Conservation (phyloP, 495 filamentous ascomycete genomes). For the Hyphodiscus hymeniophilus region DNA sequence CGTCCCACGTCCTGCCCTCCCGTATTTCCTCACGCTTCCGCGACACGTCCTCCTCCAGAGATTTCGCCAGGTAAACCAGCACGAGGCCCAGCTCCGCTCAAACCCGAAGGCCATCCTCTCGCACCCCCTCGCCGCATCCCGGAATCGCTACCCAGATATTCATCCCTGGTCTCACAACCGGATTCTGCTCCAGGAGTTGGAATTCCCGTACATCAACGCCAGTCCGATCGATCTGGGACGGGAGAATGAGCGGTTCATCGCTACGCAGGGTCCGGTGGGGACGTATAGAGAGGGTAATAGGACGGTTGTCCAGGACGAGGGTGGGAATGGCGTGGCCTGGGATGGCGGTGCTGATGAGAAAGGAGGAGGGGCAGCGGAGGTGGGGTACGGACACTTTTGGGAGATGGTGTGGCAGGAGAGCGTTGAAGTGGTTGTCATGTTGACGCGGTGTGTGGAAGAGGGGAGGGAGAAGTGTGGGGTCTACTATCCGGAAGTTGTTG, state of each 20-base stretch:
- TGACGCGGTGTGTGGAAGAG: constrained; percentile 75
- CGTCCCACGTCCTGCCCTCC: background rate
- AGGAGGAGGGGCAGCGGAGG: constrained; percentile 31
- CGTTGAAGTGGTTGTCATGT: constrained; percentile 84
- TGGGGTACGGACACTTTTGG: constrained; percentile 67
- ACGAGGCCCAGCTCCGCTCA: background rate
- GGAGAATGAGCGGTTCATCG: constrained; percentile 43
- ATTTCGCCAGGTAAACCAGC: background rate
- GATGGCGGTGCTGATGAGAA: too few species aligned
- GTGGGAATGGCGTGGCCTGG: too few species aligned
- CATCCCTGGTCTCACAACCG: constrained; percentile 78
- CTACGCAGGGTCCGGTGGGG: constrained; percentile 59
- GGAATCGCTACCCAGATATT: constrained; percentile 78
- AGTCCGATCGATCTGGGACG: constrained; percentile 68
- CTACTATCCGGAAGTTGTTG: constrained; percentile 63
- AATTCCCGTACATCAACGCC: constrained; percentile 88
- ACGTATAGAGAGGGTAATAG: too few species aligned
- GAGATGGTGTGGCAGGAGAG: constrained; percentile 75
- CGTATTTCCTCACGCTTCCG: background rate
- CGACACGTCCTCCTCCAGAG: background rate
- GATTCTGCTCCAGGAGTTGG: constrained; percentile 51
- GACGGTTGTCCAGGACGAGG: too few species aligned
- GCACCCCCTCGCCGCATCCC: constrained; percentile 12
- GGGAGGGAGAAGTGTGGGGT: constrained; percentile 78
- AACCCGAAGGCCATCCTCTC: background rate